A percentile compares a stretch with the other conserved stretches of the same genome.
Conservation (phyloP, 2,329 filamentous ascomycete species). For the Fusarium praegraminearum region DNA sequence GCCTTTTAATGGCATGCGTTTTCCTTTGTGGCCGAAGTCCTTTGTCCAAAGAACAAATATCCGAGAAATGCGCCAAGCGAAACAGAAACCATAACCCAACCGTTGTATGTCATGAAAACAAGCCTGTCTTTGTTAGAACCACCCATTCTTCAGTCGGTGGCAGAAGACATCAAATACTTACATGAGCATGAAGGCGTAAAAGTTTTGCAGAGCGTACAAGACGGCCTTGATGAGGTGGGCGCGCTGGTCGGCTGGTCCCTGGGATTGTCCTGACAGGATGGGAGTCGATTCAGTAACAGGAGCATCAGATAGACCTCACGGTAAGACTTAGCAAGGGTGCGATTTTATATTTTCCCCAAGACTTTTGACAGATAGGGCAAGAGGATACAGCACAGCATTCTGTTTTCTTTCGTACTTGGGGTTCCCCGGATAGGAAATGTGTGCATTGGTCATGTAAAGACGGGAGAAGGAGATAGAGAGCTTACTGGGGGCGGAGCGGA, state of each 20-base stretch:
- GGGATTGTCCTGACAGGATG: constrained; percentile 79
- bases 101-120: constrained; percentile 99
- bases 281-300: constrained; percentile 72
- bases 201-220: constrained; percentile 93
- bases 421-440: constrained; percentile 17
- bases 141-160: background rate
- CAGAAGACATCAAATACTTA: constrained; percentile 61
- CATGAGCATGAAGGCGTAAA: constrained; percentile 99
- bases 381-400: constrained; percentile 30
- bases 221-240: constrained; percentile 83
- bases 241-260: constrained; percentile 70
- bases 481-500: constrained; percentile 67
- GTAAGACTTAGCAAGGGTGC: constrained; percentile 51
- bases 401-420: constrained; percentile 25
- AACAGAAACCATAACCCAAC: constrained; percentile 95
- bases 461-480: constrained; percentile 4
- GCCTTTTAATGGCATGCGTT: constrained; percentile 66
- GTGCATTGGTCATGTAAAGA: constrained; percentile 12
- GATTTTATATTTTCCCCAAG: constrained; percentile 20
- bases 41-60: constrained; percentile 82
- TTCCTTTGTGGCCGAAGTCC: constrained; percentile 79
- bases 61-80: constrained; percentile 89
- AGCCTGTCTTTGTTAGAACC: constrained; percentile 71
- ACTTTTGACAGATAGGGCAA: constrained; percentile 28
- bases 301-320: constrained; percentile 50